A percentile compares a stretch with the other conserved stretches of the same genome.
Evolutionary conservation across 2,329 filamentous ascomycete genomes (phyloP).

Genomic region (Tolypocladium inflatum): DNA sequence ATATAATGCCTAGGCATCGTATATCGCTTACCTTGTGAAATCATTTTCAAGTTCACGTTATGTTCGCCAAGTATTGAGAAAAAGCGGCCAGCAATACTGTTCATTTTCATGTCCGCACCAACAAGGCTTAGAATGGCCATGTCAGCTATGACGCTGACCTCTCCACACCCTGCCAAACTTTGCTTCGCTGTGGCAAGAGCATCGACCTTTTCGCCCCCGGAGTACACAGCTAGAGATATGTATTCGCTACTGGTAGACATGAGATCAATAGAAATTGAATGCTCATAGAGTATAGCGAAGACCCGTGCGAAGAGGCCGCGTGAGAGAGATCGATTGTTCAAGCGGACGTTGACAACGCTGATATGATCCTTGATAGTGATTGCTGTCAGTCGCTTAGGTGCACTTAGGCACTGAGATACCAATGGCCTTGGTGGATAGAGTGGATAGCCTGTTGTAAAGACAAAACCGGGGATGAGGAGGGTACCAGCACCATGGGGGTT

Average conservation of each 20-base stretch:
- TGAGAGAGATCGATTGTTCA: slow-evolving; percentile 90
- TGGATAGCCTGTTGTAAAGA: slow-evolving; percentile 44
- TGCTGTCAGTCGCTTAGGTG: slow-evolving; percentile 69
- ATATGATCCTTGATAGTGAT: slow-evolving; percentile 98
- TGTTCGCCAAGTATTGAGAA: slow-evolving; percentile 90
- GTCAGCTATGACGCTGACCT: slow-evolving; percentile 79
- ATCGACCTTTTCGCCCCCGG: slow-evolving; percentile 54
- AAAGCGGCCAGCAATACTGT: slow-evolving; percentile 87
- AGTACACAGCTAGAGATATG: slow-evolving; percentile 92
- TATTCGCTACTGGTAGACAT: slow-evolving; percentile 96
- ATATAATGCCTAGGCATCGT: neutral
- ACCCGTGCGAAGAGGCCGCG: slow-evolving; percentile 94
- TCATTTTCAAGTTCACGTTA: slow-evolving; percentile 98
- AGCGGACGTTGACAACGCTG: slow-evolving; percentile 94
- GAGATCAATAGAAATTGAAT: slow-evolving; percentile 84
- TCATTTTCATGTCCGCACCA: slow-evolving; percentile 94
- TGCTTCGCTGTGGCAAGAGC: slow-evolving; percentile 58
- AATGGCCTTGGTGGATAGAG: slow-evolving; percentile 42
- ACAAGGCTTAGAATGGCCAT: slow-evolving; percentile 96
- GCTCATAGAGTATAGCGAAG: slow-evolving; percentile 80
- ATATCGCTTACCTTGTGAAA: slow-evolving; percentile 70
- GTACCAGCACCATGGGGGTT: slow-evolving; percentile 72
- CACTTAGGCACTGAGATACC: slow-evolving; percentile 27
- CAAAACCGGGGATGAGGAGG: slow-evolving; percentile 68
- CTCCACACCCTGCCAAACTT: slow-evolving; percentile 71